Base-by-base conservation (phyloP, 2,329 filamentous ascomycete genomes). In the Colletotrichum agaves region DNA sequence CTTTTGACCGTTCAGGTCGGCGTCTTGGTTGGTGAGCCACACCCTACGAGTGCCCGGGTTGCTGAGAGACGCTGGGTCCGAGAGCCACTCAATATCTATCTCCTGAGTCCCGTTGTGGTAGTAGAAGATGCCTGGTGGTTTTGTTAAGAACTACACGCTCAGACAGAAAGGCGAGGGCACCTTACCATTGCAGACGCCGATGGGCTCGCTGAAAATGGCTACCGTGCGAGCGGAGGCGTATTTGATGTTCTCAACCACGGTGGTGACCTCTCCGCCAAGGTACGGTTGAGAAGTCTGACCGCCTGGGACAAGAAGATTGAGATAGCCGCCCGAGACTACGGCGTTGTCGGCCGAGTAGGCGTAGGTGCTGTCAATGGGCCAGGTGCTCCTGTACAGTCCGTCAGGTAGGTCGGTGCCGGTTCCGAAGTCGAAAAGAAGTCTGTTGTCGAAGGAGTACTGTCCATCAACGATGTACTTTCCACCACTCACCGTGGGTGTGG, bases 31-130 rank as follows among this genome's bases (percentile, higher is more conserved):
- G 3, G 75, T 77, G 31, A 76, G 53, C 75, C 74, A 77, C 21
- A 77, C 50, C 15, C 68, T 63, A n/a, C 73, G 71, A 12, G 68
- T 64, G 3, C 75, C 75, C 3, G 17, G 37, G 41, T 77, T 76
- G 39, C 75, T 75, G 6, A 69, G 27, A 1, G 74, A 76, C 1
- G 67, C 67, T 11, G 72, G 37, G 12, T 77, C 75, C 0, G 75
- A 77, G 13, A 77, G 74, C 75, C 75, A 77, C 57, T 77, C 75
- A 6, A 77, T 77, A 2, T 77, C 75, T 1, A 71, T 73, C 53
- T 77, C 75, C 23, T 77, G 75, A 4, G 58, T 73, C 13, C 75
- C 71, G 0, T 63, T 70, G 6, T 71, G 17, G 60, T 76, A 77
- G 33, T 75, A 74, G 69, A 77, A 77, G 59, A 76, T 75, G 35